Evolutionary conservation across 768 basidiomycete species (phyloP).

Genomic region (Terana coerulea): DNA sequence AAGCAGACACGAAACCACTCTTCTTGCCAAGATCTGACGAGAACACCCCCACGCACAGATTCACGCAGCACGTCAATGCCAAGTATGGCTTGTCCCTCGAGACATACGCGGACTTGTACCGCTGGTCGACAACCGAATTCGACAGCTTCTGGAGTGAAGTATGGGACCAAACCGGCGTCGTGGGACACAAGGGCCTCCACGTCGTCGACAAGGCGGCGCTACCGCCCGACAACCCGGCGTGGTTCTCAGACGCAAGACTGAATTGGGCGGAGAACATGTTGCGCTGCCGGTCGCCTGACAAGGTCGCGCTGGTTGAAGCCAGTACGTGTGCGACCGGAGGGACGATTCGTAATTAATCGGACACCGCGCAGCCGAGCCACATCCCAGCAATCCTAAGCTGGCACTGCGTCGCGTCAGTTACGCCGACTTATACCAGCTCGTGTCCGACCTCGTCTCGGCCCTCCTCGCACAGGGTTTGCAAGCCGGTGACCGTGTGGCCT

Average conservation of each 20-base stretch:
- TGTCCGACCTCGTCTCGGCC: slow-evolving; percentile 55
- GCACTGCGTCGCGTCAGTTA: slow-evolving; percentile 48
- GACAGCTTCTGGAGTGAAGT: slow-evolving; percentile 66
- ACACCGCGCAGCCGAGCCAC: slow-evolving; percentile 53
- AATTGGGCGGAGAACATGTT: slow-evolving; percentile 88
- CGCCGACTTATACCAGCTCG: slow-evolving; percentile 51
- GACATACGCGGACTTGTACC: slow-evolving; percentile 62
- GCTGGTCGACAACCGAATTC: slow-evolving; percentile 59
- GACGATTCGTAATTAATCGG: slow-evolving; percentile 18
- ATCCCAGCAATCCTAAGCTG: slow-evolving; percentile 41
- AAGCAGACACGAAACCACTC: slow-evolving; percentile 25
- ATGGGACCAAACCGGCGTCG: slow-evolving; percentile 65
- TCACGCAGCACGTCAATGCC: slow-evolving; percentile 49
- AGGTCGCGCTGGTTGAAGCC: slow-evolving; percentile 65
- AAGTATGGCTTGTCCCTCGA: slow-evolving; percentile 39
- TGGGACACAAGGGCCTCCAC: slow-evolving; percentile 58
- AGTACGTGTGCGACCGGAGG: slow-evolving; percentile 33
- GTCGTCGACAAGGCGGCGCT: slow-evolving; percentile 52
- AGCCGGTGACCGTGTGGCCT: slow-evolving; percentile 70
- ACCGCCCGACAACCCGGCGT: slow-evolving; percentile 61
- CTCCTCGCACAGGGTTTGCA: slow-evolving; percentile 48
- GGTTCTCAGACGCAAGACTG: slow-evolving; percentile 64
- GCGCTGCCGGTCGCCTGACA: slow-evolving; percentile 48
- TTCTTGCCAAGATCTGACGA: slow-evolving; percentile 41
- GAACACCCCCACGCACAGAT: slow-evolving; percentile 43